Conservation (phyloP, 352 stramenopile species). For the Globisporangium barbulae region DNA sequence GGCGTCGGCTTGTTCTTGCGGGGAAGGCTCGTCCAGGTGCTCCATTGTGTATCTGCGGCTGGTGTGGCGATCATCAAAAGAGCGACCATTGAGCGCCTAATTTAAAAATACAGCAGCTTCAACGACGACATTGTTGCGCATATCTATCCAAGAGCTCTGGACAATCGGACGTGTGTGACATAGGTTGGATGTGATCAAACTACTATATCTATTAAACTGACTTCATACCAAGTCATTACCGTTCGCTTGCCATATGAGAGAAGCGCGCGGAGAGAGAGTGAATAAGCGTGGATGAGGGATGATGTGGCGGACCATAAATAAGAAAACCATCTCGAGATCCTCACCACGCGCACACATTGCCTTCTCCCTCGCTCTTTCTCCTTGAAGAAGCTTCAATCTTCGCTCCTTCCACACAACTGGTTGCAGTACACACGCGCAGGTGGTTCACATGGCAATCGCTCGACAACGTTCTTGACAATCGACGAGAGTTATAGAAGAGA, state of each 20-base stretch:
- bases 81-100: neutral
- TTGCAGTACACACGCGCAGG: neutral
- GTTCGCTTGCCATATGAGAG: constrained; percentile 1
- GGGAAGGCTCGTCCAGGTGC: constrained; percentile 19
- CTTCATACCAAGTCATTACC: constrained; percentile 5
- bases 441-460: neutral
- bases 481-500: neutral
- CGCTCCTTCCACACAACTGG: neutral
- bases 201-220: constrained; percentile 15
- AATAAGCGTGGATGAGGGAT: neutral
- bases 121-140: neutral
- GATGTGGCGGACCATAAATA: constrained; percentile 16
- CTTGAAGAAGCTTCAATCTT: neutral
- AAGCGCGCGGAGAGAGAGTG: neutral
- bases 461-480: constrained; percentile 2
- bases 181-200: constrained; percentile 4
- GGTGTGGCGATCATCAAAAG: neutral
- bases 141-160: constrained; percentile 4
- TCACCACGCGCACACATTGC: neutral
- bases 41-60: constrained; percentile 21
- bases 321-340: constrained; percentile 13
- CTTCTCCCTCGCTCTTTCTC: neutral
- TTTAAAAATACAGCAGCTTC: neutral
- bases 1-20: constrained; percentile 24
- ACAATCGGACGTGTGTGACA: neutral